Base-by-base conservation (phyloP, 345 rosid genomes). In the Adansonia digitata region DNA sequence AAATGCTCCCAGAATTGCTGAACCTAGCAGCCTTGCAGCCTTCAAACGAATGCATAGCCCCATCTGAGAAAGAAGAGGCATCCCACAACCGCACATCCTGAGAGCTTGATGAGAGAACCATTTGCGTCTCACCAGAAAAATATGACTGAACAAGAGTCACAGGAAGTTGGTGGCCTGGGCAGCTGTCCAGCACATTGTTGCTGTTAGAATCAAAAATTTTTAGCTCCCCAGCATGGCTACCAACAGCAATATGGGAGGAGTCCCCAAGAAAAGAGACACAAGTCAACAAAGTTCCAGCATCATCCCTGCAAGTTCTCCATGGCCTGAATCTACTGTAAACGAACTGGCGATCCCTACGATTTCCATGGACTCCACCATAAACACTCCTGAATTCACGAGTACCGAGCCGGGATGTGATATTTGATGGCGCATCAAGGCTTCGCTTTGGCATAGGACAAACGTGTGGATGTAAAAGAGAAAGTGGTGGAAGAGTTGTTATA, bases 391-490 rank as follows among this genome's bases (percentile, higher is more conserved):
- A 90, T 76, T 93, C 99, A 68, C 96, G 94, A 34, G 89, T 86
- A 63, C 96, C 96, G 77, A 93, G 89, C 66, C 99, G 91, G 49
- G 89, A 89, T 18, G 99, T 91, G 74, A 91, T 90, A 82, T 93
- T 95, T 56, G 83, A 80, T 76, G 98, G 99, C 22, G 97, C 91
- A 82, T 95, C 99, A 74, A 91, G 88, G 80, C 92, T 83, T 79
- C 97, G 83, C 79, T 89, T 95, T 42, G 98, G 99, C 74, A 93
- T 98, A 42, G 99, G 98, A 82, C 99, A 95, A 77, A 91, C 87
- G 85, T 95, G 99, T 24, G 93, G 97, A 59, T 95, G 97, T 65
- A 95, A 74, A 57, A 95, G 94, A 74, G 98, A 93, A 77, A 95
- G 90, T 26, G 99, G 98, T 13, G 99, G 99, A 65, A 95, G 93